A percentile compares a stretch with the other conserved stretches of the same genome.
Evolutionary conservation across 345 rosid species (phyloP).

Genomic region (Pugionium dolabratum): DNA sequence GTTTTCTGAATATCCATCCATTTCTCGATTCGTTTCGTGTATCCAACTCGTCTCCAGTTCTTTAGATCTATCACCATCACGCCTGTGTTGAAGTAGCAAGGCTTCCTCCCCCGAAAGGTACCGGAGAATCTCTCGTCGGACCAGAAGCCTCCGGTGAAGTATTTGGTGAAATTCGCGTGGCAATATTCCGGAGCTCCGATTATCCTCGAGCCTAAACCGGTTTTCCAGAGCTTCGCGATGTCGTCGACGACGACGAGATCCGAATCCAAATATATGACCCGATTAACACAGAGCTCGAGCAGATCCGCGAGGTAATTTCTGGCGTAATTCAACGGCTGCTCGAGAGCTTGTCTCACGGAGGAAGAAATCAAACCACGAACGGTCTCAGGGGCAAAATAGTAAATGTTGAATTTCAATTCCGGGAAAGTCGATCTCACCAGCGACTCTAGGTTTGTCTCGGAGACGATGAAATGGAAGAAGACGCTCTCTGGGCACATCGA

Average conservation of each 20-base stretch:
- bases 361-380: conserved; percentile 66
- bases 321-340: conserved; percentile 80
- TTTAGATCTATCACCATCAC: conserved; percentile 82
- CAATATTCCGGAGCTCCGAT: conserved; percentile 91
- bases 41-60: conserved; percentile 62
- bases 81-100: conserved; percentile 81
- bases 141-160: conserved; percentile 73
- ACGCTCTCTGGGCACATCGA: conserved; percentile 66
- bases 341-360: conserved; percentile 78
- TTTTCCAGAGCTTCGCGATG: conserved; percentile 63
- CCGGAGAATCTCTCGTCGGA: conserved; percentile 48
- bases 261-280: conserved; percentile 73
- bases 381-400: conserved; percentile 61
- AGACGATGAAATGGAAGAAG: conserved; percentile 72
- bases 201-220: conserved; percentile 45
- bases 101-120: conserved; percentile 54
- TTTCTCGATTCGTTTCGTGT: conserved; percentile 66
- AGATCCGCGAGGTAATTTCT: conserved; percentile 74
- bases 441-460: conserved; percentile 52
- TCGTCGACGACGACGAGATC: conserved; percentile 77
- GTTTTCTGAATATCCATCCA: conserved; percentile 84
- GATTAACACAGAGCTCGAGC: conserved; percentile 66
- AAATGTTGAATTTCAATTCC: conserved; percentile 58
- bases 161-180: conserved; percentile 72
- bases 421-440: conserved; percentile 65